Evolutionary conservation across 495 filamentous ascomycete species (phyloP).

Genomic region (Xylaria castorea): DNA sequence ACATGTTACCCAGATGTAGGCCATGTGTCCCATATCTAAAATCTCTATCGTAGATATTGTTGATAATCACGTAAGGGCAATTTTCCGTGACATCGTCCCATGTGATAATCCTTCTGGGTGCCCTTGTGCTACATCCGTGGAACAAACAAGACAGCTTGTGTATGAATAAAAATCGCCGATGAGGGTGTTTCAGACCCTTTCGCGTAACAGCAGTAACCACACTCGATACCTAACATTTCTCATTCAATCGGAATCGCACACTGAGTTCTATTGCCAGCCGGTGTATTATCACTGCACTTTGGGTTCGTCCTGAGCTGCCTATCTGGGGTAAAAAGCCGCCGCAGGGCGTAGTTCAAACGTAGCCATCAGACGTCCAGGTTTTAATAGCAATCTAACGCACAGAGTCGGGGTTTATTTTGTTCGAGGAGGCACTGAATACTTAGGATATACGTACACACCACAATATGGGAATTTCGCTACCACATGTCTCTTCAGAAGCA

Average conservation of each 20-base stretch:
- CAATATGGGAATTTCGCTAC: not conserved
- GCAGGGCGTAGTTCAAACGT: not conserved
- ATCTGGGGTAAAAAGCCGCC: not conserved
- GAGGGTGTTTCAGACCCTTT: not conserved
- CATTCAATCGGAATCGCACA: not conserved
- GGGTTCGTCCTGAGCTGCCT: not conserved
- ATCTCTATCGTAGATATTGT: not conserved
- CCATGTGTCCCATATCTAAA: not conserved
- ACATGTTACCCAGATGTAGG: not conserved
- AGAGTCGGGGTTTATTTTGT: not conserved
- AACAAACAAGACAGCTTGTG: not conserved
- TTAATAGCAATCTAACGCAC: not conserved
- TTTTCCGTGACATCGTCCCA: not conserved
- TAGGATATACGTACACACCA: not conserved
- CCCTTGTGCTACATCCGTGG: not conserved
- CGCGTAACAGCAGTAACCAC: not conserved
- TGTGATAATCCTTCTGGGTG: conserved; percentile 3
- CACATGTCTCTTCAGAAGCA: not conserved
- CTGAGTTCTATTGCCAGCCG: not conserved
- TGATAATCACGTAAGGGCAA: not conserved
- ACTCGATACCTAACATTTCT: not conserved
- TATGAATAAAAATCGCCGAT: not conserved
- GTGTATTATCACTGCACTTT: not conserved
- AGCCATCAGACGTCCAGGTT: not conserved
- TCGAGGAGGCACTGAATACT: not conserved